Evolutionary conservation across 352 stramenopile genomes (phyloP), one percentile per base, ranked within the genome.

Genomic region (Phytophthora kernoviae): DNA sequence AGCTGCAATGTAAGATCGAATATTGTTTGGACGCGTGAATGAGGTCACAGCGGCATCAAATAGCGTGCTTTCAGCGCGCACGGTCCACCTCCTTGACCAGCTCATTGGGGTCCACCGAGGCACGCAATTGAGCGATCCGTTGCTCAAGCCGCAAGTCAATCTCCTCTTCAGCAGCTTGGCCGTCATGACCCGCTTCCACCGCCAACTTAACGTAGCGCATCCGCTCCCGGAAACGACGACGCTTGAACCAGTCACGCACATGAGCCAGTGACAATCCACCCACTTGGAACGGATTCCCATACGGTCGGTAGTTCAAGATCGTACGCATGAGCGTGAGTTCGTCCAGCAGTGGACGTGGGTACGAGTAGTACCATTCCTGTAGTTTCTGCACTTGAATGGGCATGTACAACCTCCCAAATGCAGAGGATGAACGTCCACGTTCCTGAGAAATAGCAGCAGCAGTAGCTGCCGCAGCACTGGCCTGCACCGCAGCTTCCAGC

Each of bases 191-290:
- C 18, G 67, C 74, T 66, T 94, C 85, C 17, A 91, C 51, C 6
- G 80, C 79, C 22, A 91, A 61, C 67, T 90, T 90, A 5, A 93
- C 70, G 32, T 88, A 91, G 18, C 83, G 83, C 59, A 93, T 77
- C 17, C 83, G 81, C 45, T 94, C 85, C n/a, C 85, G 81, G 47
- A 84, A 84, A 22, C 85, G 83, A 26, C 85, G 83, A 2, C 83
- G 83, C 66, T 94, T 91, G 65, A 94, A 94, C 85, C 85, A 94
- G 68, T 94, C 85, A 5, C 85, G 81, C 15, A 94, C 78, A 37
- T 93, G 81, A 5, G 75, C 66, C 21, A 91, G 77, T 30, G 83
- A 85, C 7, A 92, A 64, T 6, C 81, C 79, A 34, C 70, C 70
- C 7, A 81, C 57, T 24, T 85, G 61, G 54, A 88, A 90, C 48